A percentile compares a stretch with the other conserved stretches of the same genome.
Conservation (phyloP, 2,329 filamentous ascomycete species). For the Boeremia exigua region DNA sequence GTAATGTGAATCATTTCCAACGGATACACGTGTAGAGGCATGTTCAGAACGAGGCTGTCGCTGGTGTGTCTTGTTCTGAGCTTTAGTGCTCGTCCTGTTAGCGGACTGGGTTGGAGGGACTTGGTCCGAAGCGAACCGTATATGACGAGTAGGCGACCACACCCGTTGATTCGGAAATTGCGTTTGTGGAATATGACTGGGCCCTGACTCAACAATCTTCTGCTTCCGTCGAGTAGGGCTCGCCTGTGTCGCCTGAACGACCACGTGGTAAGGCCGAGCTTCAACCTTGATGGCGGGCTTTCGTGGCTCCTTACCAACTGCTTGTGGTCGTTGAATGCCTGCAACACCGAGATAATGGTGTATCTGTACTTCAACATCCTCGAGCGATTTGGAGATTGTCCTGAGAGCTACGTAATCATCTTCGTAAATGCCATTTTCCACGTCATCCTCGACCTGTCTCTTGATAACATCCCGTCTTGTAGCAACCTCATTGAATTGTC, state of each 20-base stretch:
- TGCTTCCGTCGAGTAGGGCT: constrained; percentile 26
- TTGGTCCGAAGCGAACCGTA: constrained; percentile 33
- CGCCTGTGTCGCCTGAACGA: constrained; percentile 42
- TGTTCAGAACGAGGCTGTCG: constrained; percentile 17
- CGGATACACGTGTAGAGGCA: constrained; percentile 4
- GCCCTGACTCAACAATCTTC: constrained; percentile 15
- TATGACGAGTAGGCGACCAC: constrained; percentile 36
- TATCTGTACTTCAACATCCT: constrained; percentile 38
- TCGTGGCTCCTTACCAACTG: background rate
- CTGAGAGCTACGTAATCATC: constrained; percentile 36
- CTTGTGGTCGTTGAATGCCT: constrained; percentile 28
- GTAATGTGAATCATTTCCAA: constrained; percentile 16
- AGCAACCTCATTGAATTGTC: constrained; percentile 25
- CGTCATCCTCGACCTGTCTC: constrained; percentile 38
- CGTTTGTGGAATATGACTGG: constrained; percentile 36
- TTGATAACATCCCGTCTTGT: constrained; percentile 30
- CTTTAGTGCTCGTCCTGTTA: background rate
- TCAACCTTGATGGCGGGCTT: constrained; percentile 17
- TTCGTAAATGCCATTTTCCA: constrained; percentile 37
- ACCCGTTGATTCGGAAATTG: constrained; percentile 35
- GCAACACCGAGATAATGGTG: constrained; percentile 35
- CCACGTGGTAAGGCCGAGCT: constrained; percentile 21
- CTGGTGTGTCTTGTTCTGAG: constrained; percentile 24
- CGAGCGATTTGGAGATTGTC: constrained; percentile 32
- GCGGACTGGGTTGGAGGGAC: constrained; percentile 18